These are phyloP conservation scores for Salix caprea DNA, from an alignment of 345 rosid species.

Conservation along the genomic window DNA sequence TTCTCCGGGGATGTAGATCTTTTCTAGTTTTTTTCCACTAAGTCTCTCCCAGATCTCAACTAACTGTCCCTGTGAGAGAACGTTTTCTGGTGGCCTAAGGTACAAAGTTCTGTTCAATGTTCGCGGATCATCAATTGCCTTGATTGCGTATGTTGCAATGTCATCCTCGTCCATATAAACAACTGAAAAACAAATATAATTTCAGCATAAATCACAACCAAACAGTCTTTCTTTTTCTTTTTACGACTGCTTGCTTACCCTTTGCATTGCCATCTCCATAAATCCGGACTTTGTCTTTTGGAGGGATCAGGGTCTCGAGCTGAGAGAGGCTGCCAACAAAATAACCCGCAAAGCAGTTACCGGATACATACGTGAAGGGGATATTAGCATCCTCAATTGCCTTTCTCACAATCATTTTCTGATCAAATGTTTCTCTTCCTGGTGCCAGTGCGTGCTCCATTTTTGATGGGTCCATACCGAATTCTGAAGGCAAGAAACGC, in stretches of 20 bases:
- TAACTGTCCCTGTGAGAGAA: slow-evolving; percentile 53
- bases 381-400: slow-evolving; percentile 79
- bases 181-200: slow-evolving; percentile 20
- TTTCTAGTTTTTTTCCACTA: slow-evolving; percentile 38
- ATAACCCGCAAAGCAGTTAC: slow-evolving; percentile 77
- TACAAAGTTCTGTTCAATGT: slow-evolving; percentile 62
- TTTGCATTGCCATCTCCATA: slow-evolving; percentile 75
- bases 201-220: not conserved
- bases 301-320: slow-evolving; percentile 58
- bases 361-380: slow-evolving; percentile 65
- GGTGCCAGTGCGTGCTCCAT: slow-evolving; percentile 80
- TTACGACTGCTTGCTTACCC: slow-evolving; percentile 30
- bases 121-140: slow-evolving; percentile 64
- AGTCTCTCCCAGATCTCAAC: slow-evolving; percentile 72
- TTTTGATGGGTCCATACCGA: slow-evolving; percentile 75
- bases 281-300: slow-evolving; percentile 38
- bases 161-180: slow-evolving; percentile 71
- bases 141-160: slow-evolving; percentile 52
- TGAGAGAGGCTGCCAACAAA: slow-evolving; percentile 71
- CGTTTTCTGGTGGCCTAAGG: slow-evolving; percentile 49
- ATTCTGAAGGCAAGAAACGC: slow-evolving; percentile 88
- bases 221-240: not conserved
- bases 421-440: slow-evolving; percentile 68
- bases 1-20: slow-evolving; percentile 35
- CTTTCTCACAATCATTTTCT: slow-evolving; percentile 69